Conservation (phyloP, 2,329 filamentous ascomycete species). For the Penicillium vulpinum region DNA sequence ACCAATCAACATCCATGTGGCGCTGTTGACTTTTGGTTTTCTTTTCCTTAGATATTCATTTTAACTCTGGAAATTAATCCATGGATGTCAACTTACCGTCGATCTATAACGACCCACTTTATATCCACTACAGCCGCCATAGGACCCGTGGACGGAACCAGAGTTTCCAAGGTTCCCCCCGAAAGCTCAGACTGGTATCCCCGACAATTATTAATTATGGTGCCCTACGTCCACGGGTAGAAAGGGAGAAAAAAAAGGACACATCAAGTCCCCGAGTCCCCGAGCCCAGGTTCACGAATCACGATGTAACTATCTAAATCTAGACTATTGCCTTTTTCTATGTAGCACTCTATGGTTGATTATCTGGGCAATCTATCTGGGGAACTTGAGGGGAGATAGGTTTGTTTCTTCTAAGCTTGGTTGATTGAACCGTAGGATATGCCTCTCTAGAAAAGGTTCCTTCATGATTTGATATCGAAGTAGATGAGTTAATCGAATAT, state of each 20-base stretch:
- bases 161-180: background rate
- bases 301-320: background rate
- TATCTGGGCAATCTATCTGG: background rate
- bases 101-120: background rate
- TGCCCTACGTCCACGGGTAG: no score
- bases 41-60: background rate
- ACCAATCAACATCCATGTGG: background rate
- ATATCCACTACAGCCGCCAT: background rate
- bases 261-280: background rate
- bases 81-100: background rate
- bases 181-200: background rate
- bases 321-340: background rate
- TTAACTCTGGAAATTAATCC: background rate
- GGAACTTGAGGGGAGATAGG: background rate
- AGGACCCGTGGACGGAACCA: background rate
- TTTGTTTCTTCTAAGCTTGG: no score
- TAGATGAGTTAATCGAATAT: background rate
- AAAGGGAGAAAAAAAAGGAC: background rate
- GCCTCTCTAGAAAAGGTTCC: no score
- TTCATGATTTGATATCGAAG: background rate
- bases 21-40: background rate
- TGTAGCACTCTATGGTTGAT: conserved; percentile 1
- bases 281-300: background rate
- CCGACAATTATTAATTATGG: background rate
- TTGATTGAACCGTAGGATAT: background rate